These are phyloP conservation scores for Yamadazyma sp. DNA, from an alignment of 805 yeast genomes.

Conservation along the genomic window DNA sequence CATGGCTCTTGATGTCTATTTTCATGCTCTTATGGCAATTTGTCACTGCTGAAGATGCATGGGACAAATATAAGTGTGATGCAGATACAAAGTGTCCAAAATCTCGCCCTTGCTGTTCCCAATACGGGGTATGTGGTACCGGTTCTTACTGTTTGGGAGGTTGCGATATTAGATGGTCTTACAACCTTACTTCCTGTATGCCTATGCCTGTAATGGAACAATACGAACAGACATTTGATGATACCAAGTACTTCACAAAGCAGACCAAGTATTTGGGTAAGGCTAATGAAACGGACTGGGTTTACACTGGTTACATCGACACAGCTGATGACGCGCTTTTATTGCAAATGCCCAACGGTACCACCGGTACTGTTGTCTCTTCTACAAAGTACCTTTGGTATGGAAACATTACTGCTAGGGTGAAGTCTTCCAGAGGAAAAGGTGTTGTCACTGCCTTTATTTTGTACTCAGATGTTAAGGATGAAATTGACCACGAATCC, in stretches of 20 bases:
- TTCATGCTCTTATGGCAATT: constrained; percentile 7
- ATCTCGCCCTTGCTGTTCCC: constrained; percentile 80
- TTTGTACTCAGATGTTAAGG: constrained; percentile 79
- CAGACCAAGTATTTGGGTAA: constrained; percentile 63
- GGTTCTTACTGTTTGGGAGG: constrained; percentile 82
- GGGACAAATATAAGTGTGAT: constrained; percentile 43
- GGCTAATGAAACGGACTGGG: constrained; percentile 65
- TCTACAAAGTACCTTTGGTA: constrained; percentile 84
- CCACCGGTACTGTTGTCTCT: constrained; percentile 78
- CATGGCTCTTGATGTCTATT: constrained; percentile 6
- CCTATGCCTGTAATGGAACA: constrained; percentile 75
- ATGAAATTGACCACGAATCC: constrained; percentile 87
- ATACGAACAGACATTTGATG: constrained; percentile 28
- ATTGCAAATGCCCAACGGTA: constrained; percentile 71
- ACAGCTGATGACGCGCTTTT: constrained; percentile 53
- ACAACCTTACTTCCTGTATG: constrained; percentile 68
- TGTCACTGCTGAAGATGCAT: constrained; percentile 15
- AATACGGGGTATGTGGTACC: constrained; percentile 76
- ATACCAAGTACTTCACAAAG: constrained; percentile 24
- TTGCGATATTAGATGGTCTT: constrained; percentile 77
- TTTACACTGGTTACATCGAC: constrained; percentile 61
- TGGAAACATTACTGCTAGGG: constrained; percentile 68
- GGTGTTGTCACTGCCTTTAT: constrained; percentile 89
- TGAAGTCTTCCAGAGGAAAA: constrained; percentile 69
- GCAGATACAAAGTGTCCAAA: constrained; percentile 66